phyloP scores from a whole-genome alignment of 139 green algal species.

The Tetradesmus lagerheimii region DNA sequence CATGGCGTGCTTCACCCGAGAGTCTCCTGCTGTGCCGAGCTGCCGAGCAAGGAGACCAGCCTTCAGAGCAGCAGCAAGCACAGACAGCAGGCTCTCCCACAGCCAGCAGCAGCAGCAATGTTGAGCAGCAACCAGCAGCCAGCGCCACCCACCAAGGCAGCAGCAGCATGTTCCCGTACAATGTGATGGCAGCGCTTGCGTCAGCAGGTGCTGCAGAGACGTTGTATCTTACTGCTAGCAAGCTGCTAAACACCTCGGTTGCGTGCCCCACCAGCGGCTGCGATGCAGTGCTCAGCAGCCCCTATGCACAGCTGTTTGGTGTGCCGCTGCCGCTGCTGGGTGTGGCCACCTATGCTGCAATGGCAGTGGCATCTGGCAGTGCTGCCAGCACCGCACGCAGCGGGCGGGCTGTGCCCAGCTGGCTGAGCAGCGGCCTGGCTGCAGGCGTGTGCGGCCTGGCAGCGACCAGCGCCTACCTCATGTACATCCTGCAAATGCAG shows the following conservation, averaged over 20 bases:
- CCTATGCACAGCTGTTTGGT: conserved; percentile 81
- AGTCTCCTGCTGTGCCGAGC: not conserved
- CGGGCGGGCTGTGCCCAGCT: not conserved
- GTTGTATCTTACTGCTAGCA: conserved; percentile 82
- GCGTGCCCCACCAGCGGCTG: conserved; percentile 81
- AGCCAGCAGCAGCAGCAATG: conserved; percentile 10
- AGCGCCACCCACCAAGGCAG: not conserved
- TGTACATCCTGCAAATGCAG: conserved; percentile 77
- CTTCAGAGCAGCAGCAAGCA: not conserved
- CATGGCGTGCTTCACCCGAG: not conserved
- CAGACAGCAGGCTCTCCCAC: not conserved
- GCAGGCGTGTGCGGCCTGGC: conserved; percentile 71
- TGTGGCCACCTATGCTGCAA: conserved; percentile 70
- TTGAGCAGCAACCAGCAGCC: not conserved
- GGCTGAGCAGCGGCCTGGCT: conserved; percentile 48
- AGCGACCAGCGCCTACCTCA: conserved; percentile 75
- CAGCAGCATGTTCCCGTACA: conserved; percentile 23
- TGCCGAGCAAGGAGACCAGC: not conserved
- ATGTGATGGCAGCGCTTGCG: conserved; percentile 62
- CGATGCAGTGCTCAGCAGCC: conserved; percentile 77
- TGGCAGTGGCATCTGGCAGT: conserved; percentile 58
- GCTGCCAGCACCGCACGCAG: conserved; percentile 5
- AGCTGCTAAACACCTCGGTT: conserved; percentile 69
- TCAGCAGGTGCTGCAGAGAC: conserved; percentile 78
- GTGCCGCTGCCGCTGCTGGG: conserved; percentile 81